A percentile compares a stretch with the other conserved stretches of the same genome.
Conservation (phyloP, 441 rosid genomes). For the Hura crepitans region DNA sequence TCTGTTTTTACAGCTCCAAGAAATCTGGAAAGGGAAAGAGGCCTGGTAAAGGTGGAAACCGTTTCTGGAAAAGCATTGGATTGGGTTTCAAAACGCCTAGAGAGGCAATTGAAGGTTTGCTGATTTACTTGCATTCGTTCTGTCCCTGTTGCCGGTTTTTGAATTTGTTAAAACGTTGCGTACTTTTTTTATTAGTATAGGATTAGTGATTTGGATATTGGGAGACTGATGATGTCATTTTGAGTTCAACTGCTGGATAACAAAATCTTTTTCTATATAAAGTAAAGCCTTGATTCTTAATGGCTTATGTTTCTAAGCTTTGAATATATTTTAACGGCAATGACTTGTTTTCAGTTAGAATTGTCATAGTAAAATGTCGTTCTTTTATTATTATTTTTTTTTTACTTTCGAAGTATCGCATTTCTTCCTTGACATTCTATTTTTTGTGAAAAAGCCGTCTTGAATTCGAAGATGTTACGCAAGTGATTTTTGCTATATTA, state of each 20-base stretch:
- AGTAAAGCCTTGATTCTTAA: background rate
- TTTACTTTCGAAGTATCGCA: background rate
- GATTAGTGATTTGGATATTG: background rate
- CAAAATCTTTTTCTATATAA: background rate
- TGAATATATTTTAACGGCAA: background rate
- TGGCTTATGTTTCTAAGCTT: background rate
- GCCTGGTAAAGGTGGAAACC: constrained; percentile 82
- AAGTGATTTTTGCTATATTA: no score
- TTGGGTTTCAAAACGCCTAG: constrained; percentile 80
- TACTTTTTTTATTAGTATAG: background rate
- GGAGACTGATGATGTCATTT: background rate
- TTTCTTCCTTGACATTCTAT: background rate
- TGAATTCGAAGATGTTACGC: background rate
- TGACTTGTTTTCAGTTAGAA: no score
- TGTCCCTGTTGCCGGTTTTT: background rate
- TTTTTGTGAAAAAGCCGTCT: background rate
- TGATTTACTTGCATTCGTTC: background rate
- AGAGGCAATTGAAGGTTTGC: constrained; percentile 72
- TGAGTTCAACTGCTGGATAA: background rate
- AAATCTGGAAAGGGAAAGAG: constrained; percentile 68
- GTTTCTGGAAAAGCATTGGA: constrained; percentile 73
- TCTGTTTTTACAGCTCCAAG: constrained; percentile 43
- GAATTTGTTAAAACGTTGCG: background rate
- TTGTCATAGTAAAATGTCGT: background rate
- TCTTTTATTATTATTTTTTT: no score